Evolutionary conservation across 805 yeast species (phyloP), one percentile per base, ranked within the genome.

Genomic region (Clavispora phyllophila): DNA sequence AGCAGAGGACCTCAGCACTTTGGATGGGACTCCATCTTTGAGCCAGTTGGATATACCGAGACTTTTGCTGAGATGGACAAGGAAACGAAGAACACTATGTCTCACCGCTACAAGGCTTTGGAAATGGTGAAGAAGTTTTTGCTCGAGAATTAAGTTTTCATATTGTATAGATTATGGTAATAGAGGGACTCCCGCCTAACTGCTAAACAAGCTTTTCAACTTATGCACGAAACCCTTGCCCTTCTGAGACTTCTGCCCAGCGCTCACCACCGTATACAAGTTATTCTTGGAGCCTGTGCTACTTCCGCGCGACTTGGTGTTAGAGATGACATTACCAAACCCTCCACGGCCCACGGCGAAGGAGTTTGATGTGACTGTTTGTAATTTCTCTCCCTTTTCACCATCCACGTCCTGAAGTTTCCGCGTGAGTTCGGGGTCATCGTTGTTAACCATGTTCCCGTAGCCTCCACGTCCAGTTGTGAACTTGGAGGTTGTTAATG

Each of bases 21-120:
- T 61, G 99, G 99, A 1, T 93, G 96, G 95, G 97, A 93, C 65
- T 81, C 96, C 7, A 68, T 87, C 39, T 93, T 93, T 62, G 75
- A 83, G 65, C 99, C 99, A 2, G 67, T 70, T 22, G 96, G 96
- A 3, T 81, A 63, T 54, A 66, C 74, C 17, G 69, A 82, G 57
- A 66, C 74, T 0, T 90, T 88, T 58, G 98, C 97, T 9, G 97
- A 93, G 63, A 79, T 93, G 90, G 81, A 76, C 40, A 86, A 85
- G 58, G 57, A 62, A 2, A 70, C 74, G 24, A 93, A 95, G 70
- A 90, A 93, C 65, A 60, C 73, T 17, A 85, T 93, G 48, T 84
- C 95, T 50, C 99, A 95, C 58, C 76, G 99, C 56, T 88, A 75
- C 57, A 82, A 75, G 62, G 97, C 99, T 0, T 75, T 93, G 56